Conservation (phyloP, 257 asterid genomes). For the Catharanthus roseus region DNA sequence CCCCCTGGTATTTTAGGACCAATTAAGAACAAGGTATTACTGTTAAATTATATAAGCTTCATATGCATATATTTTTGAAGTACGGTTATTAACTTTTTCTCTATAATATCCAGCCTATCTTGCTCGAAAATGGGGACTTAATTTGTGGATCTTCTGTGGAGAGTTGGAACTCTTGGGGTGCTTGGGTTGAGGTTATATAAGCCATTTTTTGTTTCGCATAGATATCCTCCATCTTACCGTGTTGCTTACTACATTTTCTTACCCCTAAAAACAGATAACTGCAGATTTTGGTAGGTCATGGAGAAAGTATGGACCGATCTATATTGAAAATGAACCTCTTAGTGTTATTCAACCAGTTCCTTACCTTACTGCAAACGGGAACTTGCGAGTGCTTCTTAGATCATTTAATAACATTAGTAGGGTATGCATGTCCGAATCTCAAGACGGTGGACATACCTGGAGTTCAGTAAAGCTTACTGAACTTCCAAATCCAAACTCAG, state of each 20-base stretch:
- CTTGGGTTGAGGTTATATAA: constrained; percentile 86
- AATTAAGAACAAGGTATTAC: constrained; percentile 71
- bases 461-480: constrained; percentile 65
- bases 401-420: constrained; percentile 53
- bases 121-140: constrained; percentile 76
- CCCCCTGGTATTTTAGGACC: constrained; percentile 99
- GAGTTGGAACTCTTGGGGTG: constrained; percentile 99
- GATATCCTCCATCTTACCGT: neutral
- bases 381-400: constrained; percentile 69
- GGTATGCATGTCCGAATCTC: constrained; percentile 83
- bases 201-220: neutral
- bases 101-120: constrained; percentile 56
- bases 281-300: constrained; percentile 72
- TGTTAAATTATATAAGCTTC: neutral
- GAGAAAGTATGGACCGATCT: constrained; percentile 90
- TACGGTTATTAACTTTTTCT: neutral
- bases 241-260: constrained; percentile 5
- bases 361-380: constrained; percentile 67
- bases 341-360: constrained; percentile 95
- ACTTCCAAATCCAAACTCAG: constrained; percentile 95
- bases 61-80: neutral
- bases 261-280: constrained; percentile 52
- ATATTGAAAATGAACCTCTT: constrained; percentile 48
- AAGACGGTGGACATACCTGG: constrained; percentile 85
- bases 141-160: constrained; percentile 97